These are phyloP conservation scores for Fusarium denticulatum DNA, from an alignment of 2,329 filamentous ascomycete species.

Conservation along the genomic window DNA sequence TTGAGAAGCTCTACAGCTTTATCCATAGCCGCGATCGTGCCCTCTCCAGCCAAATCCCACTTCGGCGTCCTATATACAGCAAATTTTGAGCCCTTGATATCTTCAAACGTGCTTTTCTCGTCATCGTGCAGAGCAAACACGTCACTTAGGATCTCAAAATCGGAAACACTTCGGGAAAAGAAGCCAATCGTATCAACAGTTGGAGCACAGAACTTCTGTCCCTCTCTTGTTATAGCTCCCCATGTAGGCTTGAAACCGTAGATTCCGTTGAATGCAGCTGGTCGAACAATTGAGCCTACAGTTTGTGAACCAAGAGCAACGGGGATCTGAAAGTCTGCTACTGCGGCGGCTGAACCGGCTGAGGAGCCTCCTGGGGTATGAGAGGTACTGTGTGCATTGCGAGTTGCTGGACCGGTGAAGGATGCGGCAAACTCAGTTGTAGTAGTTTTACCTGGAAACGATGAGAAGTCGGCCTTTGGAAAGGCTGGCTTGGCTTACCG, in stretches of 20 bases:
- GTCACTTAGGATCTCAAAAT: constrained; percentile 65
- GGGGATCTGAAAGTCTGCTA: constrained; percentile 71
- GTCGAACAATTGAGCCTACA: constrained; percentile 70
- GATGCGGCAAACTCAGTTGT: constrained; percentile 67
- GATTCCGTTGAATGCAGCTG: constrained; percentile 71
- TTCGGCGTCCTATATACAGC: constrained; percentile 64
- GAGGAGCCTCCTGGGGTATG: constrained; percentile 74
- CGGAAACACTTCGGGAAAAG: constrained; percentile 66
- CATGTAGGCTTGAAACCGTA: constrained; percentile 75
- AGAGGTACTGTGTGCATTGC: constrained; percentile 69
- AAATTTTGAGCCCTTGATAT: constrained; percentile 61
- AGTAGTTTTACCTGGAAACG: constrained; percentile 54
- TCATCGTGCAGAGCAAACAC: constrained; percentile 66
- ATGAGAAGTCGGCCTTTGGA: constrained; percentile 56
- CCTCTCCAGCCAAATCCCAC: constrained; percentile 59
- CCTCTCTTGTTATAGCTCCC: constrained; percentile 70
- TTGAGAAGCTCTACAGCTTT: constrained; percentile 53
- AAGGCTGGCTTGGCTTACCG: constrained; percentile 50
- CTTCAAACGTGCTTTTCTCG: constrained; percentile 40
- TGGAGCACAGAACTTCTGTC: constrained; percentile 66
- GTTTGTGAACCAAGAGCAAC: constrained; percentile 73
- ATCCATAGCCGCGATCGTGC: constrained; percentile 55
- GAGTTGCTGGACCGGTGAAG: constrained; percentile 58
- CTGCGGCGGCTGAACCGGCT: constrained; percentile 72
- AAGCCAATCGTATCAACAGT: constrained; percentile 71